phyloP scores from a whole-genome alignment of 2,329 filamentous ascomycete genomes.

The Torrubiellomyces zombiae region DNA sequence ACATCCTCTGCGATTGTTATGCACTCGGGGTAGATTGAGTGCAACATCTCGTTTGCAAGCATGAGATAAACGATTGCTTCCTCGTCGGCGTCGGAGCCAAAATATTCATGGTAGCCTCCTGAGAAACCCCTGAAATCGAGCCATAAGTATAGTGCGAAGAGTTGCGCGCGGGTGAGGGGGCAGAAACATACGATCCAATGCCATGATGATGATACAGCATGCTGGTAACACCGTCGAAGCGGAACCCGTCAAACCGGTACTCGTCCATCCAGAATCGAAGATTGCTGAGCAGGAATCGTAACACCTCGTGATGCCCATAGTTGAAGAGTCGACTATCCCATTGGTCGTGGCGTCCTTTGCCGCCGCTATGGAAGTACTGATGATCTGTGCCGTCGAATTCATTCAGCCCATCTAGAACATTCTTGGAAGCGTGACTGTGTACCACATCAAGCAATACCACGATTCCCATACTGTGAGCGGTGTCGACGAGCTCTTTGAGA shows the following conservation, averaged over 20 bases:
- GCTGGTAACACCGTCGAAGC: constrained; percentile 94
- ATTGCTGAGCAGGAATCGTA: constrained; percentile 92
- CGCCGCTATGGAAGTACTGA: constrained; percentile 84
- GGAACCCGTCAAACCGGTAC: constrained; percentile 90
- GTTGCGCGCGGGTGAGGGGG: not conserved
- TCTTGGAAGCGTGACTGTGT: constrained; percentile 96
- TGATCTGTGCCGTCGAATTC: constrained; percentile 92
- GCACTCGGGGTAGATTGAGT: constrained; percentile 68
- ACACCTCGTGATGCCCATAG: constrained; percentile 84
- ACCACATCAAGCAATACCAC: constrained; percentile 89
- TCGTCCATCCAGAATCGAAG: constrained; percentile 98
- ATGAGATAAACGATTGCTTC: constrained; percentile 92
- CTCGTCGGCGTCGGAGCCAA: constrained; percentile 74
- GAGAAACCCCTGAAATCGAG: constrained; percentile 71
- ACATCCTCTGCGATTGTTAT: constrained; percentile 96
- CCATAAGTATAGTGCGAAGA: too few relatives aligned
- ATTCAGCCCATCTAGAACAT: constrained; percentile 86
- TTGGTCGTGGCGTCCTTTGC: constrained; percentile 71
- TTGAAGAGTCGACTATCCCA: constrained; percentile 98
- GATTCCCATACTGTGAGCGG: constrained; percentile 79
- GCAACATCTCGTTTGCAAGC: constrained; percentile 91
- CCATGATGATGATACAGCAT: constrained; percentile 96
- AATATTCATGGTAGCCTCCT: constrained; percentile 96
- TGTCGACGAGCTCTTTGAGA: constrained; percentile 90
- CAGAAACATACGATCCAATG: constrained; percentile 66